phyloP scores from a whole-genome alignment of 306 rosid species.

The Rubus idaeus region DNA sequence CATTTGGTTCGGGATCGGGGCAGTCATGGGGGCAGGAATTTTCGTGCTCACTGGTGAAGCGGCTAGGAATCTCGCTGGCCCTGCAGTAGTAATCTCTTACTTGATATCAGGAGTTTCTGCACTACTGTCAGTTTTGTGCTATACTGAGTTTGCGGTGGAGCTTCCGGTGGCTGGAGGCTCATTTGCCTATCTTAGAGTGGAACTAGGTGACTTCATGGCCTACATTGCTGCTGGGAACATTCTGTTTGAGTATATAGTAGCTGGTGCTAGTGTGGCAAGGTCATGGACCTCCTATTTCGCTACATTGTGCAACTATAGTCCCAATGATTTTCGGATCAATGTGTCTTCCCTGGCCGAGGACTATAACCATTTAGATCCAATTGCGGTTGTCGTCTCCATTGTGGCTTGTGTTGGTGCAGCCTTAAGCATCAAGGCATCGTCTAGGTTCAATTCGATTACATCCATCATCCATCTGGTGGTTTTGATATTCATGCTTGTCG shows the following conservation, averaged over 20 bases:
- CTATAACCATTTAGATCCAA: slow-evolving; percentile 31
- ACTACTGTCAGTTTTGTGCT: slow-evolving; percentile 33
- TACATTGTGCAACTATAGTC: slow-evolving; percentile 29
- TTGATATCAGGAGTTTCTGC: slow-evolving; percentile 30
- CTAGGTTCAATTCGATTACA: slow-evolving; percentile 28
- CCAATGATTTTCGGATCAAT: slow-evolving; percentile 27
- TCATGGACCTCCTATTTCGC: slow-evolving; percentile 39
- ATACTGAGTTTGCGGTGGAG: slow-evolving; percentile 37
- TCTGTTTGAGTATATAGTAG: slow-evolving; percentile 24
- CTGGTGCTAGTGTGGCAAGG: slow-evolving; percentile 33
- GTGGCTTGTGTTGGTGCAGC: slow-evolving; percentile 17
- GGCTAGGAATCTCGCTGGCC: slow-evolving; percentile 23
- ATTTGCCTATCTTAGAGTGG: slow-evolving; percentile 33
- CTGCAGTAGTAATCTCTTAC: slow-evolving; percentile 29
- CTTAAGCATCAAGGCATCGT: slow-evolving; percentile 25
- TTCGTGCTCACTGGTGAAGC: slow-evolving; percentile 32
- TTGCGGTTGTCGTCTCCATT: slow-evolving; percentile 27
- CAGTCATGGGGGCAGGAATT: slow-evolving; percentile 29
- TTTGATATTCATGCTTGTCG: slow-evolving; percentile 19
- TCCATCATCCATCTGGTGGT: slow-evolving; percentile 25
- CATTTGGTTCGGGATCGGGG: slow-evolving; percentile 33
- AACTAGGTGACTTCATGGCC: slow-evolving; percentile 32
- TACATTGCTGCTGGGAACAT: slow-evolving; percentile 32
- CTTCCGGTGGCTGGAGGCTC: slow-evolving; percentile 36
- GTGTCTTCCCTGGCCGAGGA: slow-evolving; percentile 17